Conservation (phyloP, 1,284 basidiomycete species). For the Ganoderma sinense region DNA sequence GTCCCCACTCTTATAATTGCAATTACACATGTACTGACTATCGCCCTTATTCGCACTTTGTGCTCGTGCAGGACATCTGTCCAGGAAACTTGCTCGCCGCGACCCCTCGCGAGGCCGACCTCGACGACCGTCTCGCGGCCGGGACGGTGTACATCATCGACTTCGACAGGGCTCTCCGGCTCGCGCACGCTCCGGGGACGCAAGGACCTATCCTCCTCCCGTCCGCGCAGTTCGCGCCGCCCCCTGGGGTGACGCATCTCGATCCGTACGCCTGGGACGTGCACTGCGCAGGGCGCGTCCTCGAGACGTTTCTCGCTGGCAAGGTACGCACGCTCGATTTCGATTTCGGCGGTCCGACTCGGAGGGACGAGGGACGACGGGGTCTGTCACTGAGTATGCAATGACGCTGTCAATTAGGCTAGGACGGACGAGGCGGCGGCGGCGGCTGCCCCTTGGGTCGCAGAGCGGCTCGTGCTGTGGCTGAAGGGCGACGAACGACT, state of each 20-base stretch:
- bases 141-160: neutral
- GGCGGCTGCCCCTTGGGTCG: neutral
- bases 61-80: conserved; percentile 21
- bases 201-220: neutral
- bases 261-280: neutral
- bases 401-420: too few relatives aligned
- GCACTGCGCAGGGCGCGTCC: neutral
- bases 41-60: too few relatives aligned
- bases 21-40: too few relatives aligned
- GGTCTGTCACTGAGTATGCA: too few relatives aligned
- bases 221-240: neutral
- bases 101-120: neutral
- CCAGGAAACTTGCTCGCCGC: conserved; percentile 15
- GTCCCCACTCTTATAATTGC: neutral
- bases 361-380: too few relatives aligned
- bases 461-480: neutral
- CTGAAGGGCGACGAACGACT: neutral
- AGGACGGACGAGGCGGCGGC: too few relatives aligned
- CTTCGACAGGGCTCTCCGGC: neutral
- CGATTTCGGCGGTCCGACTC: too few relatives aligned
- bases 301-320: neutral
- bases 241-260: neutral
- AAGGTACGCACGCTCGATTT: too few relatives aligned
- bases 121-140: neutral
- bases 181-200: neutral